A percentile compares a stretch with the other conserved stretches of the same genome.
phyloP scores from a whole-genome alignment of 202 grass and related monocot species.

The Zizania palustris region DNA sequence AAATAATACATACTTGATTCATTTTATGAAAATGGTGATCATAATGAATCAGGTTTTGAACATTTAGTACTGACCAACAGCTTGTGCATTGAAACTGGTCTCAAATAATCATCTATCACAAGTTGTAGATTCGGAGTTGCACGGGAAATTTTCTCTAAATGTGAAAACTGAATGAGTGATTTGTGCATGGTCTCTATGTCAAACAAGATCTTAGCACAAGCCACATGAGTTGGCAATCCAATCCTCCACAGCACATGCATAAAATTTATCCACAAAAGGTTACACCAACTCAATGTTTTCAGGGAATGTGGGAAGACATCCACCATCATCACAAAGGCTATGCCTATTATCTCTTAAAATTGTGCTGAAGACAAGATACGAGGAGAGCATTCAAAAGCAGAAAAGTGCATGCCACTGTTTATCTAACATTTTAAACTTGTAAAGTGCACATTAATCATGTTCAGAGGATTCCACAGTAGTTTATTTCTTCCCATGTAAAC shows the following conservation, averaged over 20 bases:
- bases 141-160: neutral
- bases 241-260: neutral
- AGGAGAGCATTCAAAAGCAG: neutral
- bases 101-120: neutral
- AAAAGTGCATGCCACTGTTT: neutral
- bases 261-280: neutral
- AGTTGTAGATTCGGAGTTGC: neutral
- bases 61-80: neutral
- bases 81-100: neutral
- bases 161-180: neutral
- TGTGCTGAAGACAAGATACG: neutral
- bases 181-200: neutral
- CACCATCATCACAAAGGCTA: neutral
- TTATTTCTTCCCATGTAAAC: slow-evolving; percentile 5
- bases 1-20: neutral
- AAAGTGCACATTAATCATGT: neutral
- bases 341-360: neutral
- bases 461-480: neutral
- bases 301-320: neutral
- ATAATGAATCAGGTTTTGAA: slow-evolving; percentile 4
- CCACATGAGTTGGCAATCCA: neutral
- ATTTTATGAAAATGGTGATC: neutral
- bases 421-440: neutral
- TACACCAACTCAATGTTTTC: neutral
- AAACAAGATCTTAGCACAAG: neutral